Evolutionary conservation across 441 rosid genomes (phyloP).

Genomic region (Biscutella laevigata): DNA sequence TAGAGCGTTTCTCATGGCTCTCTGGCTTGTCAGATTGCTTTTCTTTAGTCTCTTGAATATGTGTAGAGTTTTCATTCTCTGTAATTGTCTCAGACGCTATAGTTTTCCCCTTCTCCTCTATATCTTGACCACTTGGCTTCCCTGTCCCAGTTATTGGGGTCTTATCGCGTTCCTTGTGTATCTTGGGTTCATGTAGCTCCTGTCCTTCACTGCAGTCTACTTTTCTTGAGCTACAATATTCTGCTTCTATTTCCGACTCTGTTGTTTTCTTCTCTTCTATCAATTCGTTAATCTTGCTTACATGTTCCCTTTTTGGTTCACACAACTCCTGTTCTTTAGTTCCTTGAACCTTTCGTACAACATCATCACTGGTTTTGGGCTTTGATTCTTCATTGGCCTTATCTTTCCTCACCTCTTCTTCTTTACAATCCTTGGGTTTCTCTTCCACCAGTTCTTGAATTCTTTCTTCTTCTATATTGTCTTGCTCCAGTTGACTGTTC

Average conservation of each 20-base stretch:
- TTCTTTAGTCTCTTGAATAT: slow-evolving; percentile 3
- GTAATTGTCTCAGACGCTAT: background rate
- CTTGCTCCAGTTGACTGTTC: background rate
- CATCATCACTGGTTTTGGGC: slow-evolving; percentile 9
- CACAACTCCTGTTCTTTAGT: background rate
- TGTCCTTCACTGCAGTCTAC: background rate
- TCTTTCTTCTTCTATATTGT: background rate
- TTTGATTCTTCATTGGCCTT: background rate
- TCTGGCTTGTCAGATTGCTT: background rate
- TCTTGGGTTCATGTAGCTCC: background rate
- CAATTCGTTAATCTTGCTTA: background rate
- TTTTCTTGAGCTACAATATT: background rate
- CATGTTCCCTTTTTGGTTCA: slow-evolving; percentile 3
- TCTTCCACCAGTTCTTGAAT: slow-evolving; percentile 6
- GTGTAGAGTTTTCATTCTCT: background rate
- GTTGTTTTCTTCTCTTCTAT: background rate
- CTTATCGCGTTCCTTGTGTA: slow-evolving; percentile 14
- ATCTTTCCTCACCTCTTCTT: background rate
- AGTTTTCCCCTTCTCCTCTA: background rate
- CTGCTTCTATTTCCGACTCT: slow-evolving; percentile 7
- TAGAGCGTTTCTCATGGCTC: background rate
- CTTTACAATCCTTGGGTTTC: background rate
- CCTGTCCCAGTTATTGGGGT: slow-evolving; percentile 25
- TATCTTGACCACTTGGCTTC: slow-evolving; percentile 10
- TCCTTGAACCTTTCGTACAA: slow-evolving; percentile 4